These are phyloP conservation scores for Psilocybe mexicana DNA, from an alignment of 1,284 basidiomycete genomes.

Conservation along the genomic window DNA sequence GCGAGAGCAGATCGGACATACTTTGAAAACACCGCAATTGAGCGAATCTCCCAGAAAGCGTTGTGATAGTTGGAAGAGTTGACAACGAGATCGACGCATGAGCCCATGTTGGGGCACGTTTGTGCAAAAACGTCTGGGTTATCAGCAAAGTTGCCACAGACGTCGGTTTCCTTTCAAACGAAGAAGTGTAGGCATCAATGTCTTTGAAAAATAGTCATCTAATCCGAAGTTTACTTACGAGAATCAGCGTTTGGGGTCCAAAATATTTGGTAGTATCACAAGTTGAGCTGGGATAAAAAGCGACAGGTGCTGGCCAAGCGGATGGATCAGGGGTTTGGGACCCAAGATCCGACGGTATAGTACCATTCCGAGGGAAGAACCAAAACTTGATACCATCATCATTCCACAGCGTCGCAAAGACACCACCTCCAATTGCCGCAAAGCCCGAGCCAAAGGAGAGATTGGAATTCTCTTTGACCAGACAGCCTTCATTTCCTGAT, in stretches of 20 bases:
- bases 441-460: slow-evolving; percentile 18
- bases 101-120: slow-evolving; percentile 4
- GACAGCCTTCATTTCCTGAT: slow-evolving; percentile 43
- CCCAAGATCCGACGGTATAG: slow-evolving; percentile 58
- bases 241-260: slow-evolving; percentile 17
- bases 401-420: slow-evolving; percentile 60
- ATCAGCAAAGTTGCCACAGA: slow-evolving; percentile 7
- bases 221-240: slow-evolving; percentile 1
- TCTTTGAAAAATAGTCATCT: not conserved
- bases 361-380: slow-evolving; percentile 53
- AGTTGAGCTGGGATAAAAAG: slow-evolving; percentile 51
- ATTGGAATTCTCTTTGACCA: slow-evolving; percentile 41
- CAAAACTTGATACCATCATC: slow-evolving; percentile 57
- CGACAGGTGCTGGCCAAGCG: slow-evolving; percentile 58
- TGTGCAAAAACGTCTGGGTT: slow-evolving; percentile 1
- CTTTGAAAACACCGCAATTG: slow-evolving; percentile 4
- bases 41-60: slow-evolving; percentile 8
- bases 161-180: slow-evolving; percentile 5
- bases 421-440: slow-evolving; percentile 32
- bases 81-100: slow-evolving; percentile 5
- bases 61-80: not conserved
- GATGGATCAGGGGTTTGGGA: slow-evolving; percentile 49
- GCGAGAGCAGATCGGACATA: not conserved
- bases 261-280: slow-evolving; percentile 39
- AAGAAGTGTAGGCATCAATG: not conserved